Evolutionary conservation across 2,329 filamentous ascomycete genomes (phyloP).

Genomic region (Penicillium sp.): DNA sequence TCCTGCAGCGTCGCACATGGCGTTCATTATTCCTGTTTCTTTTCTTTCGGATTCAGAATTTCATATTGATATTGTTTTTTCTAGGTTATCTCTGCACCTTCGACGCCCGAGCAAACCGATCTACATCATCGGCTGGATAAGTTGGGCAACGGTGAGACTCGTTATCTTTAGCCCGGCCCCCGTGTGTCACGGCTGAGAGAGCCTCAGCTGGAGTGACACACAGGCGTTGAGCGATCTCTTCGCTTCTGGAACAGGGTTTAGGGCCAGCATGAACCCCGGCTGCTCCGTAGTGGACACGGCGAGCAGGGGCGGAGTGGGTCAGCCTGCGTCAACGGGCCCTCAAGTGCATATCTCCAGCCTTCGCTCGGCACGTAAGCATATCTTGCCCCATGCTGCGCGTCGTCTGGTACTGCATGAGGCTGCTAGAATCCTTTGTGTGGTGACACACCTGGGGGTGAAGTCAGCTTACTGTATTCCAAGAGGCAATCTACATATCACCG

Average conservation of each 20-base stretch:
- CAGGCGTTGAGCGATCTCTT: constrained; percentile 2
- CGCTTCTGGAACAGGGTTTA: constrained; percentile 18
- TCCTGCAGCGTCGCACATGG: constrained; percentile 26
- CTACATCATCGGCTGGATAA: no score
- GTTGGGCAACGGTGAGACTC: no score
- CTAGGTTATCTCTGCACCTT: not conserved
- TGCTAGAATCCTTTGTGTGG: no score
- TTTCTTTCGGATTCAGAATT: not conserved
- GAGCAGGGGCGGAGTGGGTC: constrained; percentile 6
- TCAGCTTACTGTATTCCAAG: no score
- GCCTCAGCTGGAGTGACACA: constrained; percentile 3
- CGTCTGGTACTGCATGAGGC: constrained; percentile 5
- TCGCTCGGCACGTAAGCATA: constrained; percentile 2
- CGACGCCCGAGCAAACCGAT: not conserved
- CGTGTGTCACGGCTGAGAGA: not conserved
- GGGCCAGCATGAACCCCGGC: constrained; percentile 2
- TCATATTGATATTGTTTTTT: not conserved
- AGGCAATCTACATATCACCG: not conserved
- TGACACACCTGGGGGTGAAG: no score
- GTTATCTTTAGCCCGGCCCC: no score
- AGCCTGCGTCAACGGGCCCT: constrained; percentile 14
- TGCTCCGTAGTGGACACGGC: constrained; percentile 2
- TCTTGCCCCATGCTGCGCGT: not conserved
- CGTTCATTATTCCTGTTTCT: constrained; percentile 5
- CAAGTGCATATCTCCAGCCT: constrained; percentile 4